Evolutionary conservation across 345 rosid genomes (phyloP), one percentile per base, ranked within the genome.

Genomic region (Atalantia buxifolia): DNA sequence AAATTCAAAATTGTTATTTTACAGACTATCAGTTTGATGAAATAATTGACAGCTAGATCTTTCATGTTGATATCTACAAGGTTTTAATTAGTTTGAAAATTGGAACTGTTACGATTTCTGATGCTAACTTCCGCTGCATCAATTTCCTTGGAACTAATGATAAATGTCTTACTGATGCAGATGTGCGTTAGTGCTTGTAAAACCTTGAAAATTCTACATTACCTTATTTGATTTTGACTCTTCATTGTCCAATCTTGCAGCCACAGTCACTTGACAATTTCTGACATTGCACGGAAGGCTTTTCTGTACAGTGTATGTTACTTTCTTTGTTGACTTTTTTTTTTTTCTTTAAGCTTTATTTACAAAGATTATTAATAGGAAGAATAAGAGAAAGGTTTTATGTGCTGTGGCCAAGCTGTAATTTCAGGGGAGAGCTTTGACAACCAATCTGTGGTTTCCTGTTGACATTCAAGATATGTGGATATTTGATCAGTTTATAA

Each of bases 221-320:
- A 42, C 14, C 38, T 2, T 62, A 4, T 74, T 14, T 38, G 12
- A 36, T 33, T 48, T 79, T 80, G 63, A 79, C 66, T 69, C 59
- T 53, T 33, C 79, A 31, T 80, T 75, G 27, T 80, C 71, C 36
- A 74, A 83, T 84, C 55, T 86, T 76, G 87, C 92, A 92, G 97
- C 85, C 95, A 91, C 82, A 89, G 78, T 84, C 94, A 92, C 76
- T 89, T 92, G 71, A 92, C 97, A 77, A 94, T 92, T 76, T 83
- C 97, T 62, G 99, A 96, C 85, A 87, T 96, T 82, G 98, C 99
- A 78, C 87, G 99, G 88, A 96, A 94, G 87, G 98, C 99, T n/a
- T 94, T 96, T 82, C 92, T 96, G 66, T 89, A 94, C 83, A 94
- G 97, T 83, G 99, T 96, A 92, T 81, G 97, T 66, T 79, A 57